Evolutionary conservation across 78 protist genomes (phyloP), one percentile per base, ranked within the genome.

Genomic region (Cavenderia fasciculata): DNA sequence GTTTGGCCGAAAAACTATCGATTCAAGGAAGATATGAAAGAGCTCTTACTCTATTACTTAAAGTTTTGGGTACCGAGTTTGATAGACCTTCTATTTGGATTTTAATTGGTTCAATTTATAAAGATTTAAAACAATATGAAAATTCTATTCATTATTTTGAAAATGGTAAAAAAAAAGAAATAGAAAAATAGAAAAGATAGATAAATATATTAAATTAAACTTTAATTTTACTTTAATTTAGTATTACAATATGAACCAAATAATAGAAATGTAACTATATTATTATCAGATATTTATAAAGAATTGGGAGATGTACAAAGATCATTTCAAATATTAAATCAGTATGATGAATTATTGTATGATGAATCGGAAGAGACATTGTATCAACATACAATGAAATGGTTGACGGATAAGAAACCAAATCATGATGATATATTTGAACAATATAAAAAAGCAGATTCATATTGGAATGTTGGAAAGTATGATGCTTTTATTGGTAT

Each of bases 401-500:
- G n/a, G n/a, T n/a, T n/a, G n/a, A n/a, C n/a, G n/a, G n/a, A n/a
- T n/a, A n/a, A n/a, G n/a, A n/a, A n/a, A n/a, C n/a, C n/a, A n/a
- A n/a, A n/a, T n/a, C n/a, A n/a, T n/a, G n/a, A n/a, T n/a, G n/a
- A n/a, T n/a, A n/a, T n/a, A n/a, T n/a, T n/a, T n/a, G n/a, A n/a
- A n/a, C n/a, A n/a, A n/a, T n/a, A n/a, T 33, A 49, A 47, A 31
- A 57, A 47, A 40, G 76, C 90, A 12, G 47, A 43, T 7, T 69
- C 41, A 6, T 82, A 36, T 49, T 23, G 65, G 31, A 41, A 54
- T n/a, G n/a, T n/a, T n/a, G n/a, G n/a, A n/a, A 73, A 54, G 40
- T 69, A 69, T 43, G 31, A 47, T 8, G 79, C 65, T 21, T 82
- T 54, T 68, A n/a, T 82, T 2, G 90, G 90, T 68, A 82, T 68